Base-by-base conservation (phyloP, 495 filamentous ascomycete genomes). In the Neurospora sp. region DNA sequence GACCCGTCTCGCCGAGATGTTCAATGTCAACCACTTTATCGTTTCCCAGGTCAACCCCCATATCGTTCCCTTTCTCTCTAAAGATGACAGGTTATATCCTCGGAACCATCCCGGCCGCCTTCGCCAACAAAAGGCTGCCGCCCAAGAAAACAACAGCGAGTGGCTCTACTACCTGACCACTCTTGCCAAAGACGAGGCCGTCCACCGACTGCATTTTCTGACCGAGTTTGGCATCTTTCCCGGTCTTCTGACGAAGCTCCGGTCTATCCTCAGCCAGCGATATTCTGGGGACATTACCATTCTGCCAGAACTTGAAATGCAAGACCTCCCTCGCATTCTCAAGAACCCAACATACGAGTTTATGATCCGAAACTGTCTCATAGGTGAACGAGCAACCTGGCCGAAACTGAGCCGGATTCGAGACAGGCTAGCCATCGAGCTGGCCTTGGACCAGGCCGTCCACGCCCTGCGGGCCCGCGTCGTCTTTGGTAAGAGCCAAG, bases 211-310 rank as follows among this genome's bases (percentile, higher is more conserved):
- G 85, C 89, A 93, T 59, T 87, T 93, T 27, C 82, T 96, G 40
- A 88, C 92, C 3, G 95, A 98, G 77, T 80, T 96, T 10, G 93
- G 94, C 69, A 82, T 97, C 69, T 93, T 96, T 75, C 92, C 92
- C 31, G 97, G 90, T 70, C 83, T 90, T 3, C 81, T 97, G 73
- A 93, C 89, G 40, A 98, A 97, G 77, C 83, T 89, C 8, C 87
- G 90, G 39, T 93, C 91, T 0, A 90, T 98, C 27, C 83, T 97
- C 69, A 94, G 90, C 74, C 94, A 98, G 76, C 93, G 91, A 74
- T 98, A 98, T 75, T 92, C 91, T 4, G 95, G 95, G n/a, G 94
- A 98, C 80, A 97, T 98, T 79, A 98, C 92, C 68, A 97, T 98
- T 70, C 87, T 97, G 69, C 94, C 94, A 0, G 89, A 92, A 71